phyloP scores from a whole-genome alignment of 2,329 filamentous ascomycete species.

The Knufia fluminis region DNA sequence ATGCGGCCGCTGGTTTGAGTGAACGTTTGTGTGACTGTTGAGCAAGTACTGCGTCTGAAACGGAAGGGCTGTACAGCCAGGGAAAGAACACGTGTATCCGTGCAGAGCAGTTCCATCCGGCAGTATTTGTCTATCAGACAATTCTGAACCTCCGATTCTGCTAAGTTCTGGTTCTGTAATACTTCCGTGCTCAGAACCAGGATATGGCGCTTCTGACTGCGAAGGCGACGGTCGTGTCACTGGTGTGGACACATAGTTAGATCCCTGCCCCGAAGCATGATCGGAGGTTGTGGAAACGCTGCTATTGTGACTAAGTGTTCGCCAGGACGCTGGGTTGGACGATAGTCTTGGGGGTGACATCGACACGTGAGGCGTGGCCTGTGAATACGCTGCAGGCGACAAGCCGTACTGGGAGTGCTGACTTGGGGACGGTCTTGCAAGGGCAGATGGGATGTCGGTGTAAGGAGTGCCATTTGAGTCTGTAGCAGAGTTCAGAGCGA shows the following conservation, averaged over 20 bases:
- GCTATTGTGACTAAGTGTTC: slow-evolving; percentile 14
- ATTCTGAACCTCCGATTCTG: neutral
- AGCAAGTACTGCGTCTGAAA: slow-evolving; percentile 59
- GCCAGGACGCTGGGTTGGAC: slow-evolving; percentile 25
- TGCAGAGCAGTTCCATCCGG: slow-evolving; percentile 33
- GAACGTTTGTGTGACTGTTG: slow-evolving; percentile 52
- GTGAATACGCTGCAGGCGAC: slow-evolving; percentile 25
- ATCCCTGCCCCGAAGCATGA: slow-evolving; percentile 11
- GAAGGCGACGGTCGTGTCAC: slow-evolving; percentile 17
- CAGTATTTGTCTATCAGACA: slow-evolving; percentile 10
- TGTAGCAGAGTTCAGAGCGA: slow-evolving; percentile 27
- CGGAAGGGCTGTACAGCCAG: slow-evolving; percentile 48
- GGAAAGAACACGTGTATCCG: slow-evolving; percentile 38
- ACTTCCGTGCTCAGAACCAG: slow-evolving; percentile 5
- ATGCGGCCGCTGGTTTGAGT: slow-evolving; percentile 54
- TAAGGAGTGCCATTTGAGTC: slow-evolving; percentile 15
- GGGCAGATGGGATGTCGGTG: slow-evolving; percentile 23
- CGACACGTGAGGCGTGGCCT: slow-evolving; percentile 29
- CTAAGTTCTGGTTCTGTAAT: neutral
- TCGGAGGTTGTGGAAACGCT: slow-evolving; percentile 17
- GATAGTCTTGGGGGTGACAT: slow-evolving; percentile 30
- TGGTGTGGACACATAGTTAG: slow-evolving; percentile 13
- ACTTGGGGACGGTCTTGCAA: slow-evolving; percentile 22
- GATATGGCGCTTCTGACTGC: slow-evolving; percentile 3
- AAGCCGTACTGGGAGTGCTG: slow-evolving; percentile 27